A percentile compares a stretch with the other conserved stretches of the same genome.
phyloP scores from a whole-genome alignment of 192 early-diverging fungal genomes.

The Chytriomyces sp. region DNA sequence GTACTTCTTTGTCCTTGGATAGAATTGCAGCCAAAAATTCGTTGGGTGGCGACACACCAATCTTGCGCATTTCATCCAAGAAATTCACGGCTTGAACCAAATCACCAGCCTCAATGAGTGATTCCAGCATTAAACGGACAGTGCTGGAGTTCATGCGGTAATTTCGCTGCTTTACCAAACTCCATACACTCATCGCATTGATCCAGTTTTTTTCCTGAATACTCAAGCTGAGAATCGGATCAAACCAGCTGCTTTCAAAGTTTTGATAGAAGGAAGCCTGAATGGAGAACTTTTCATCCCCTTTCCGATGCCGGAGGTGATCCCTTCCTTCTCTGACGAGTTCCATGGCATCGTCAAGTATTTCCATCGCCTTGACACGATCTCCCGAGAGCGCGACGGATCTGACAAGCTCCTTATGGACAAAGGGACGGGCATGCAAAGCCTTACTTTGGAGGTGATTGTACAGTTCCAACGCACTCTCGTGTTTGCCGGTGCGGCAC shows the following conservation, averaged over 20 bases:
- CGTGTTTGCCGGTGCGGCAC: background rate
- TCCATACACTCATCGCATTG: background rate
- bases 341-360: conserved; percentile 15
- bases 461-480: background rate
- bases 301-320: too few species aligned
- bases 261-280: background rate
- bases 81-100: background rate
- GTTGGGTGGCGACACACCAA: background rate
- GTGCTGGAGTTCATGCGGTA: background rate
- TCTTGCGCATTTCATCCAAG: background rate
- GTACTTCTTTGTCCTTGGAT: background rate
- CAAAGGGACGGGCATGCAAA: background rate
- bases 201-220: background rate
- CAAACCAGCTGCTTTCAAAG: conserved; percentile 12
- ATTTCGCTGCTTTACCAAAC: background rate
- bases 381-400: background rate
- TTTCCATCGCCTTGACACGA: background rate
- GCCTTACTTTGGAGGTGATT: background rate
- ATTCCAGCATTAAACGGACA: background rate
- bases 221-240: background rate
- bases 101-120: background rate
- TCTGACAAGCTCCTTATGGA: background rate
- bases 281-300: background rate
- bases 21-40: background rate
- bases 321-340: background rate